These are phyloP conservation scores for Coprinellus micaceus DNA, from an alignment of 768 basidiomycete species.

Conservation along the genomic window DNA sequence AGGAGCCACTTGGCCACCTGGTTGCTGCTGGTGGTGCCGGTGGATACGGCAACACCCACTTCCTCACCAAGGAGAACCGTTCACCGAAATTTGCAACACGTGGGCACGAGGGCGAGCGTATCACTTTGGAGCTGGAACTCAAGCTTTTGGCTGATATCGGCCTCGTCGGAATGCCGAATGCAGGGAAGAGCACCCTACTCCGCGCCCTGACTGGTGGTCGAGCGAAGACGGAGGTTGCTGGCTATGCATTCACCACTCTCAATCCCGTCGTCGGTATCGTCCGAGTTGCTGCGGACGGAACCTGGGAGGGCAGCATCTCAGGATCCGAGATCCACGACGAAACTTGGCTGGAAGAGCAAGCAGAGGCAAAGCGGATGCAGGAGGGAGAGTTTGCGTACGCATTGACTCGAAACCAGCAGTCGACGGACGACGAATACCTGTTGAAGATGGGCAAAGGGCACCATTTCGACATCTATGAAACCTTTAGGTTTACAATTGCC, in stretches of 20 bases:
- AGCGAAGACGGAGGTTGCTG: constrained; percentile 80
- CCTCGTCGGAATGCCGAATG: constrained; percentile 94
- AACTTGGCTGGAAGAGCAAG: constrained; percentile 52
- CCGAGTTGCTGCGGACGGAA: constrained; percentile 75
- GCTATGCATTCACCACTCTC: constrained; percentile 92
- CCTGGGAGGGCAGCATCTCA: constrained; percentile 59
- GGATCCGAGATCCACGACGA: constrained; percentile 59
- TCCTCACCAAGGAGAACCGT: constrained; percentile 61
- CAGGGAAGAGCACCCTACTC: constrained; percentile 87
- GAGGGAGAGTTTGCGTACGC: constrained; percentile 50
- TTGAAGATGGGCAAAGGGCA: constrained; percentile 31
- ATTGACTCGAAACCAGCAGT: constrained; percentile 46
- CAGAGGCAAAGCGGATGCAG: constrained; percentile 42
- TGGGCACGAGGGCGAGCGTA: constrained; percentile 68
- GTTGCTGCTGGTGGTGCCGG: constrained; percentile 75
- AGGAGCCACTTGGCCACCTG: constrained; percentile 56
- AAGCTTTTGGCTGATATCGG: constrained; percentile 95
- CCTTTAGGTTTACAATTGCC: constrained; percentile 89
- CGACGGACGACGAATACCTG: constrained; percentile 12
- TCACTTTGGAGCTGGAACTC: constrained; percentile 86
- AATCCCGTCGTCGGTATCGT: constrained; percentile 94
- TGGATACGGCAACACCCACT: constrained; percentile 88
- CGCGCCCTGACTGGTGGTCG: constrained; percentile 85
- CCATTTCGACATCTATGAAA: constrained; percentile 61
- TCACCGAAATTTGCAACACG: constrained; percentile 86